Base-by-base conservation (phyloP, 164 flowering plant species). In the Stephania cephalantha region DNA sequence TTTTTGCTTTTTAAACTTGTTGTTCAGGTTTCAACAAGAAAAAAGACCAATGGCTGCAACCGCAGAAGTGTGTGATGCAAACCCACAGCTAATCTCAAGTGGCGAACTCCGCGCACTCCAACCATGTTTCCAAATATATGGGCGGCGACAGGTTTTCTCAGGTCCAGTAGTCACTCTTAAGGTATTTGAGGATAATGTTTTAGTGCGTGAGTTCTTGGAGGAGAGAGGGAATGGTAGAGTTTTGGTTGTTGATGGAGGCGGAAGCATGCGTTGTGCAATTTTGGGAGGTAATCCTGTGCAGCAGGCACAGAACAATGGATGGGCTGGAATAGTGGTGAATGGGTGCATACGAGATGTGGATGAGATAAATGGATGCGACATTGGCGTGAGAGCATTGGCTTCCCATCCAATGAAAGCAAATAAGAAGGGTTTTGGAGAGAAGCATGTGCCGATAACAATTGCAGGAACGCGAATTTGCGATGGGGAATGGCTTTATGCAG, bases 231-330 rank as follows among this genome's bases (percentile, higher is more conserved):
- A 75, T 61, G 78, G 78, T 10, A 75, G 78, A 70, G 78, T 75
- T 58, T 42, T 75, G 55, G 78, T 75, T 70, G 78, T 75, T 52
- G 78, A 75, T 75, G 78, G 78, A 31, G 78, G 78, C 70, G 78
- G 78, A 58, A 75, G 78, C 73, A 46, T 70, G 68, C 72, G 78
- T 15, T 75, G 78, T 69, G 78, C 78, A 9, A 75, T 75, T 31
- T 75, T 75, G 73, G 78, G 78, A 9, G 78, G 78, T 75, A 75
- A 75, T 75, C 78, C 78, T 6, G 78, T 75, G 13, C 78, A 75
- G 9, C 78, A 70, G 71, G 78, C 78, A 18, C 72, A 71, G 15
- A 69, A 75, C 78, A 75, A 75, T 29, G 78, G 78, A 35, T 75
- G 78, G 78, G 72, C 78, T 22, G 78, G 78, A 46, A 70, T 75